Evolutionary conservation across 768 basidiomycete species (phyloP), one percentile per base, ranked within the genome.

Genomic region (Gautieria morchelliformis): DNA sequence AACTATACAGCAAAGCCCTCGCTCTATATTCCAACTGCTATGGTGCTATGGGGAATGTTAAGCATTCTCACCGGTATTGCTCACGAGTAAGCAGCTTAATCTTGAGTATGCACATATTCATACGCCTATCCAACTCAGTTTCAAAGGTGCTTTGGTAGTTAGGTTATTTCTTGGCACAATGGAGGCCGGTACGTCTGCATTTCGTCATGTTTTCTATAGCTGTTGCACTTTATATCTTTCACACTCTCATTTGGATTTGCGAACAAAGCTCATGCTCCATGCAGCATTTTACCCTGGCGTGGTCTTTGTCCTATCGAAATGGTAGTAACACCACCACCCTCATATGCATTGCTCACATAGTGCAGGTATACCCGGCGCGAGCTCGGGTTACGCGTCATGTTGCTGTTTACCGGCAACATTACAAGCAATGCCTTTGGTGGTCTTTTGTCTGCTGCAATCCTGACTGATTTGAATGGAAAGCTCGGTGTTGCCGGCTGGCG

Each of bases 361-460:
- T 64, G 39, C 82, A 54, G 89, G 89, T 91, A 91, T 73, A 87
- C 75, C 57, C 78, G 79, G 44, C 74, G 72, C 32, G 89, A 91
- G 65, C 73, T 91, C 41, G 88, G 85, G 40, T 71, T 82, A 51
- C 75, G 87, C 53, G 85, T 78, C 12, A 84, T 87, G 7, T 65
- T 85, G 45, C 74, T 90, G 33, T 79, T 78, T 41, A 87, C 86
- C 59, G 89, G 89, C 22, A 82, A 77, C 63, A 73, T 91, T 30
- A 82, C 90, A 52, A 83, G 81, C 58, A 93, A 91, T 73, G 89
- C 88, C 0, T 89, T 91, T 65, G 89, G 89, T 4, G 77, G 87
- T 3, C 71, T 92, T 11, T 79, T 92, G 53, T 87, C 89, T 12
- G 85, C 87, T 32, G 84, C 80, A 1, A 87, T 92, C 53, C 76